phyloP scores from a whole-genome alignment of 768 basidiomycete genomes.

The Mycena alexandri region DNA sequence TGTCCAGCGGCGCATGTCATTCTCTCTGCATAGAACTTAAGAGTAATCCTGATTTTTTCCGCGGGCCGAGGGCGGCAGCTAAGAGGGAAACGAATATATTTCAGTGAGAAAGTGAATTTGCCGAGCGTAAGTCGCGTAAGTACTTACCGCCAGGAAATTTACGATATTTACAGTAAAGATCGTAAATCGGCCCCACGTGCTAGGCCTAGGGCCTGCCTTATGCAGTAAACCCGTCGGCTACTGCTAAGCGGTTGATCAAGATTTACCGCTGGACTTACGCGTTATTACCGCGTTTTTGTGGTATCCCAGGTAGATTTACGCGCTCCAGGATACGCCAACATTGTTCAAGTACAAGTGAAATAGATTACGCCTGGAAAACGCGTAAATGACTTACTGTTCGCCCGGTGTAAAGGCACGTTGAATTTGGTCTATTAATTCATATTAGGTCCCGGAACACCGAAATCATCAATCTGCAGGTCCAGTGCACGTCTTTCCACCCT shows the following conservation, averaged over 20 bases:
- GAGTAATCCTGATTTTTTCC: not conserved
- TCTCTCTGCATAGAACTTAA: no score
- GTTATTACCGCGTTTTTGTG: no score
- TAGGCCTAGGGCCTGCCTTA: slow-evolving; percentile 3
- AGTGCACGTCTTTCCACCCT: no score
- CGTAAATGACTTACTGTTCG: no score
- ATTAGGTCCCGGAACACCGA: no score
- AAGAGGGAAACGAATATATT: not conserved
- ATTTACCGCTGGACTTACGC: not conserved
- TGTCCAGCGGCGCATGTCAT: not conserved
- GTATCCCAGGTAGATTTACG: no score
- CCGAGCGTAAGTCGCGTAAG: slow-evolving; percentile 22
- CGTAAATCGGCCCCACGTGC: slow-evolving; percentile 13
- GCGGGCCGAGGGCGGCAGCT: not conserved
- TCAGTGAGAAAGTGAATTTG: slow-evolving; percentile 1
- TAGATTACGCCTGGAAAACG: no score
- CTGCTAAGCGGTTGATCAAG: not conserved
- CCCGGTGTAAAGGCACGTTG: no score
- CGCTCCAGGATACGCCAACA: no score
- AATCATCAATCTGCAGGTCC: no score
- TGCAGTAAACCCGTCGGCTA: slow-evolving; percentile 2
- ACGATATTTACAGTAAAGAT: slow-evolving; percentile 12
- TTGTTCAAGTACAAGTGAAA: no score
- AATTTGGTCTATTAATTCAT: no score
- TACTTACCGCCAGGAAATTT: slow-evolving; percentile 18